phyloP scores from a whole-genome alignment of 768 basidiomycete genomes.

The Kwoniella sp. region DNA sequence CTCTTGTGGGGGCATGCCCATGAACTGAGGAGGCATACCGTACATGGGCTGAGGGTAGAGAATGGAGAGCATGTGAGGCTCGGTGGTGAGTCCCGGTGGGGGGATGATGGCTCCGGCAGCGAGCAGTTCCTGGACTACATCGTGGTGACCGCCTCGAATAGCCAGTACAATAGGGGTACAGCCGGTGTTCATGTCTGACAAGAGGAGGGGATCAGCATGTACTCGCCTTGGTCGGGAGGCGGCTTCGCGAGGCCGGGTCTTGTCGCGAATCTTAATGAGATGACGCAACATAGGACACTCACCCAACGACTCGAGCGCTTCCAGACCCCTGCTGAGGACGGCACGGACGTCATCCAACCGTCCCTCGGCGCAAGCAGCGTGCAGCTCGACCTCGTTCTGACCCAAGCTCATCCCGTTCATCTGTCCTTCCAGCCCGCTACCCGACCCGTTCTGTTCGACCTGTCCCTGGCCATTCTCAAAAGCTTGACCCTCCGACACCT shows the following conservation, averaged over 20 bases:
- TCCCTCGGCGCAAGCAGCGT: slow-evolving; percentile 43
- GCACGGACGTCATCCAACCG: slow-evolving; percentile 43
- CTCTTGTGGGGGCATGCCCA: slow-evolving; percentile 23
- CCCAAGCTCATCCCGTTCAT: slow-evolving; percentile 13
- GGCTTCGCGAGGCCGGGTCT: too few species aligned
- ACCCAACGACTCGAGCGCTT: slow-evolving; percentile 44
- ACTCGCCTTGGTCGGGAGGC: background rate
- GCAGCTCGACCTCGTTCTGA: slow-evolving; percentile 28
- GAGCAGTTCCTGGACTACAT: slow-evolving; percentile 45
- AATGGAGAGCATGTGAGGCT: slow-evolving; percentile 42
- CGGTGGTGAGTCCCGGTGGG: slow-evolving; percentile 44
- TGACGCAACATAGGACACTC: slow-evolving; percentile 12
- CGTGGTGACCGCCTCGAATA: slow-evolving; percentile 43
- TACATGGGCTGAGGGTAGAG: slow-evolving; percentile 44
- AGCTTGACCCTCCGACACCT: background rate
- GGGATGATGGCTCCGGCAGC: slow-evolving; percentile 47
- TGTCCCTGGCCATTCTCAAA: background rate
- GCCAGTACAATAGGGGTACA: slow-evolving; percentile 49
- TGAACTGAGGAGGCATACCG: slow-evolving; percentile 38
- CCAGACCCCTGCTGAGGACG: slow-evolving; percentile 35
- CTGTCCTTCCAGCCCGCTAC: slow-evolving; percentile 2
- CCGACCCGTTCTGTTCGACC: background rate
- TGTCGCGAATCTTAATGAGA: too few species aligned
- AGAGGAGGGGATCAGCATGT: background rate
- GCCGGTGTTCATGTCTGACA: slow-evolving; percentile 38